phyloP scores from a whole-genome alignment of 2,329 filamentous ascomycete species.

The Penicillium paneum region DNA sequence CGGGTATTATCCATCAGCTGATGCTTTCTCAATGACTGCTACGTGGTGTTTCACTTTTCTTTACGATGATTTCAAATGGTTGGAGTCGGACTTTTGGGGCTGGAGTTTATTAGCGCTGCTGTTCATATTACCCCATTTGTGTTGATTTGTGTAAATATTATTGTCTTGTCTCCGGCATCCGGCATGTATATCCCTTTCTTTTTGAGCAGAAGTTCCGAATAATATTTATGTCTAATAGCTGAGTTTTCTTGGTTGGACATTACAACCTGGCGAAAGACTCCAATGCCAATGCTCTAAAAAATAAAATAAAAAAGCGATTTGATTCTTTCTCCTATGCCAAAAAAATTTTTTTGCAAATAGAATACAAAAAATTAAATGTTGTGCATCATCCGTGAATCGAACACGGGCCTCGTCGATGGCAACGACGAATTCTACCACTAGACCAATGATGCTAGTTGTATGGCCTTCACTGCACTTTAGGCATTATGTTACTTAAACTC shows the following conservation, averaged over 20 bases:
- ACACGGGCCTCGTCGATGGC: constrained; percentile 47
- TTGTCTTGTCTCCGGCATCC: not conserved
- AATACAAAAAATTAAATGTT: constrained; percentile 15
- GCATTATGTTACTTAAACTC: not conserved
- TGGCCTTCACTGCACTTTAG: not conserved
- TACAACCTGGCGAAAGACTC: not conserved
- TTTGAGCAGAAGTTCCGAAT: not conserved
- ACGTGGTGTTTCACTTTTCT: constrained; percentile 14
- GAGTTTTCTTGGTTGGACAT: not conserved
- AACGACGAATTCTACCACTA: constrained; percentile 42
- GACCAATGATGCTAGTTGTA: constrained; percentile 38
- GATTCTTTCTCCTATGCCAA: not conserved
- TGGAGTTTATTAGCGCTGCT: constrained; percentile 2
- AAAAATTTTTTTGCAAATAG: not conserved
- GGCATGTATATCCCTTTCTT: constrained; percentile 4
- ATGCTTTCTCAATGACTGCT: constrained; percentile 10
- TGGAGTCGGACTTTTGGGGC: constrained; percentile 2
- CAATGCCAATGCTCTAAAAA: too few species aligned
- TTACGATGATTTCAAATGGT: constrained; percentile 5
- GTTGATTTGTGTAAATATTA: constrained; percentile 1
- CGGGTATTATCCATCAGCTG: not conserved
- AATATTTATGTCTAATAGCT: not conserved
- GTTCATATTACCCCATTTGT: not conserved
- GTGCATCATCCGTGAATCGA: constrained; percentile 48
- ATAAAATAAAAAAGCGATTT: not conserved